Conservation (phyloP, 129 eudicot genomes). For the Oenanthe sinensis region DNA sequence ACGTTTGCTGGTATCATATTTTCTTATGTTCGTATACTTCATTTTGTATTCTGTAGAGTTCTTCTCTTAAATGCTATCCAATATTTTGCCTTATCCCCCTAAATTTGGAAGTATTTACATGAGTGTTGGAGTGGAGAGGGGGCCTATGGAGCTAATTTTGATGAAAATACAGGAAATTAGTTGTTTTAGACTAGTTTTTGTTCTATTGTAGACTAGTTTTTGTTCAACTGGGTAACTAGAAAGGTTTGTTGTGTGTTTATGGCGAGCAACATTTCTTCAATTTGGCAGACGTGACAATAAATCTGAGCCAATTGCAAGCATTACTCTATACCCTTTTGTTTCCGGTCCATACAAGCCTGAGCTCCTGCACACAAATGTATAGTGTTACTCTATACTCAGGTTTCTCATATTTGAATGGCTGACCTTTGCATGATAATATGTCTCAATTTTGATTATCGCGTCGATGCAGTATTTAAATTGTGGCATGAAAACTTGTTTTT, state of each 20-base stretch:
- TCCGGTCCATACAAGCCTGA: no score
- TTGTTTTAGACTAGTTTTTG: background rate
- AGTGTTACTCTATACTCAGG: background rate
- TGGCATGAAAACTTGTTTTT: no score
- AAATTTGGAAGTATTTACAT: background rate
- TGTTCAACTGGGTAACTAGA: background rate
- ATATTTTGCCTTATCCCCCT: background rate
- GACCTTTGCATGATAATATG: background rate
- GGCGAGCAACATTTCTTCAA: background rate
- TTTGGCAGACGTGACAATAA: background rate
- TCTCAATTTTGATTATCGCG: background rate
- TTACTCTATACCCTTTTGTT: background rate
- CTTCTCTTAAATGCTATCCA: background rate
- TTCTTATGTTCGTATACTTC: background rate
- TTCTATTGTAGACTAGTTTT: background rate
- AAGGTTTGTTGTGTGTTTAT: background rate
- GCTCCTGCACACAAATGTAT: no score
- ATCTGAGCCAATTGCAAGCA: background rate
- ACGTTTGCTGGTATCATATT: background rate
- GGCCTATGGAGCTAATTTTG: background rate
- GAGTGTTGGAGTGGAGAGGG: background rate
- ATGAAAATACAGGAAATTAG: background rate
- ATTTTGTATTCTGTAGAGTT: background rate
- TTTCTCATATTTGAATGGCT: background rate
- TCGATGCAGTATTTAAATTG: no score